Conservation (phyloP, 306 rosid species). For the Urtica urens region DNA sequence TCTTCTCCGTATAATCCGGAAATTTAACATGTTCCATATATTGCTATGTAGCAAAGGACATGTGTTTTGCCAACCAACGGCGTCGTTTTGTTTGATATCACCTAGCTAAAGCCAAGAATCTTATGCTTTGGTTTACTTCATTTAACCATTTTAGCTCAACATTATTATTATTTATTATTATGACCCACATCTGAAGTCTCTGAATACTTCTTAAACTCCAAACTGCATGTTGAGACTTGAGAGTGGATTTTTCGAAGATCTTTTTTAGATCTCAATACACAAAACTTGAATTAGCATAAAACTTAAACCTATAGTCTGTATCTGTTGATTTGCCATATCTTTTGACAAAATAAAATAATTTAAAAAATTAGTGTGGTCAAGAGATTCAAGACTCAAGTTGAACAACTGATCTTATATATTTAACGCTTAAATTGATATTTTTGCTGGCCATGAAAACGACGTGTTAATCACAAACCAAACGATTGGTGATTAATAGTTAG, state of each 20-base stretch:
- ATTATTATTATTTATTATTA: too few species aligned
- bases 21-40: slow-evolving; percentile 32
- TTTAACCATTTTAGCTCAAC: too few species aligned
- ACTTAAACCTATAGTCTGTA: not conserved
- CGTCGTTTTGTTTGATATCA: not conserved
- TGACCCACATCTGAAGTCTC: slow-evolving; percentile 10
- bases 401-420: not conserved
- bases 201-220: slow-evolving; percentile 2
- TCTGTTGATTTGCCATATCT: slow-evolving; percentile 7
- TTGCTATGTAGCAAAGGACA: too few species aligned
- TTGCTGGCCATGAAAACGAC: slow-evolving; percentile 4
- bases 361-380: too few species aligned
- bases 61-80: not conserved
- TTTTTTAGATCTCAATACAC: slow-evolving; percentile 10
- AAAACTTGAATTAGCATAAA: not conserved
- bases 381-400: too few species aligned
- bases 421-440: not conserved
- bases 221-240: slow-evolving; percentile 8
- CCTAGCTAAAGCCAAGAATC: not conserved
- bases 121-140: slow-evolving; percentile 9
- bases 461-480: slow-evolving; percentile 12
- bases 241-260: slow-evolving; percentile 14
- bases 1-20: slow-evolving; percentile 55
- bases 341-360: not conserved
- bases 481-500: not conserved